phyloP scores from a whole-genome alignment of 176 grass and related monocot genomes.

The Alopecurus myosuroides region DNA sequence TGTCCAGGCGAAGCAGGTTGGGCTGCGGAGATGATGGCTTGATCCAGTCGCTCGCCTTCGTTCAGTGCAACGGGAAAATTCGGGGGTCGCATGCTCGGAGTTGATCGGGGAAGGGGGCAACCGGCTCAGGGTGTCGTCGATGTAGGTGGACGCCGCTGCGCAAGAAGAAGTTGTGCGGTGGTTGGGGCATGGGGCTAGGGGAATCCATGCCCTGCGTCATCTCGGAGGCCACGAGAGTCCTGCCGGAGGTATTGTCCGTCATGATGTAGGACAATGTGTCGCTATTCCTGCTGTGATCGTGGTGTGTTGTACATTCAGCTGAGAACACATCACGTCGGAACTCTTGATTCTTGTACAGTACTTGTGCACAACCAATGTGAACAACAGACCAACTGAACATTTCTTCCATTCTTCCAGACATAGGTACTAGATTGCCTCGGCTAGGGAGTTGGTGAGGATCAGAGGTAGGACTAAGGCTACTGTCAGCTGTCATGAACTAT shows the following conservation, averaged over 20 bases:
- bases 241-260: slow-evolving; percentile 67
- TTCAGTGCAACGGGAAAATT: no score
- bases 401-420: slow-evolving; percentile 39
- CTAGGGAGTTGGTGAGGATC: slow-evolving; percentile 86
- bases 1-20: no score
- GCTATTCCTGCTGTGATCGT: slow-evolving; percentile 45
- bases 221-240: slow-evolving; percentile 70
- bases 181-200: no score
- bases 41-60: no score
- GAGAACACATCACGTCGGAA: slow-evolving; percentile 18
- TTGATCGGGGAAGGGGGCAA: no score
- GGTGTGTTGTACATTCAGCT: no score
- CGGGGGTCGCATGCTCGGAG: no score
- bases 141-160: no score
- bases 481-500: slow-evolving; percentile 66
- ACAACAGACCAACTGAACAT: neutral
- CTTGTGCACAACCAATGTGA: neutral
- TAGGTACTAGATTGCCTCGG: slow-evolving; percentile 70
- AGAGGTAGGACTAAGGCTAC: slow-evolving; percentile 85
- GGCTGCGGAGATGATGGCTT: no score
- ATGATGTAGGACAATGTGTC: slow-evolving; percentile 89
- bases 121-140: no score
- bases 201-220: slow-evolving; percentile 29
- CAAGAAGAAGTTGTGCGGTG: no score
- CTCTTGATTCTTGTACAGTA: neutral